Evolutionary conservation across 805 yeast species (phyloP), one percentile per base, ranked within the genome.

Genomic region (Monosporozyma solicola): DNA sequence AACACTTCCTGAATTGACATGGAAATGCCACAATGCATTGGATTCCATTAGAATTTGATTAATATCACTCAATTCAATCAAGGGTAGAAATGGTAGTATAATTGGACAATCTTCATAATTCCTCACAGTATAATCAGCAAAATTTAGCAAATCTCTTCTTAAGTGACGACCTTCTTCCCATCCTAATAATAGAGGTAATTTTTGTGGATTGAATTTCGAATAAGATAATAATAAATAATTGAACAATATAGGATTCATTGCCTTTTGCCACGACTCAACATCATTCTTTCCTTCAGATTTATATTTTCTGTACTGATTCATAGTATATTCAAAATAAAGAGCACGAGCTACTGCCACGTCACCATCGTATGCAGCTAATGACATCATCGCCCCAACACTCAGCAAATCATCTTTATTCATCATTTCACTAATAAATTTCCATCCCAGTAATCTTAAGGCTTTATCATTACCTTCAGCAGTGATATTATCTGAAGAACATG

Each of bases 311-410:
- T 56, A 64, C 51, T 58, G 58, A n/a, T 73, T 62, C 51, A 71
- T 70, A 54, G 70, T 67, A 54, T 78, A 71, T 56, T 75, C 75
- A 53, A 72, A 68, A 66, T 78, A 85, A 37, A 86, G 65, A 0
- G 92, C 88, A 59, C 98, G 75, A 0, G 87, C 74, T 46, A 88
- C 72, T 5, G 80, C 72, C 20, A 86, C 68, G 65, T 91, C 97
- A 0, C 95, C 94, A 61, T 90, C 90, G 54, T 75, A 74, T 0
- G 89, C 84, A n/a, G 94, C 80, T 48, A 92, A 69, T 56, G 83
- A 78, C 71, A 92, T 74, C 82, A 92, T 82, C 15, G 81, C 76
- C 56, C 83, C 85, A 63, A 63, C 50, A 13, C 62, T 57, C 9
- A 43, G 33, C 9, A 47, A 47, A 52, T 64, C 61, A 29, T 57